phyloP scores from a whole-genome alignment of 202 grass and related monocot genomes.

The Musa balbisiana region DNA sequence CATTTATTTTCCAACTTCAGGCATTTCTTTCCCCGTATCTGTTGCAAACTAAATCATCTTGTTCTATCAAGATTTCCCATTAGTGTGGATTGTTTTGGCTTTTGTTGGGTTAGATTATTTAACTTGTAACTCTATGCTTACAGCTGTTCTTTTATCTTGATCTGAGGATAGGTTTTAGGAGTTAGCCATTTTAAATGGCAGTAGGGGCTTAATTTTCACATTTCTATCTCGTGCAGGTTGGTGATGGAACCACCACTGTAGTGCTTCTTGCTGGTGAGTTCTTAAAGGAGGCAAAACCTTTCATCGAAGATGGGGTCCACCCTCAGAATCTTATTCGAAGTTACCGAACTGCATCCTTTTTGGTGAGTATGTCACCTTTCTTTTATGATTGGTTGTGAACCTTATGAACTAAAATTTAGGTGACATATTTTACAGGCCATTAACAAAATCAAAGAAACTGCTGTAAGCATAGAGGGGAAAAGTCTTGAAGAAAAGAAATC shows the following conservation, averaged over 20 bases:
- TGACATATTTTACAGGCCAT: conserved; percentile 45
- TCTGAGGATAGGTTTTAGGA: too few species aligned
- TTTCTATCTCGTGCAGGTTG: conserved; percentile 48
- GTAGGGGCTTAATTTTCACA: background rate
- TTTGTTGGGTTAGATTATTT: too few species aligned
- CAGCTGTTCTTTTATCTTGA: too few species aligned
- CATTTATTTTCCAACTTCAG: too few species aligned
- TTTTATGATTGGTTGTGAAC: background rate
- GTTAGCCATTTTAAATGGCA: too few species aligned
- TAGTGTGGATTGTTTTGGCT: too few species aligned
- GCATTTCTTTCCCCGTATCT: too few species aligned
- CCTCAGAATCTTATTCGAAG: conserved; percentile 79
- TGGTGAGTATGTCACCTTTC: conserved; percentile 34
- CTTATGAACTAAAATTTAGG: background rate
- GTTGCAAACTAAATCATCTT: too few species aligned
- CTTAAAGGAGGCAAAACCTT: conserved; percentile 91
- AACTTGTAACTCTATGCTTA: too few species aligned
- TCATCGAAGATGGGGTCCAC: conserved; percentile 95
- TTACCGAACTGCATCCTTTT: conserved; percentile 52
- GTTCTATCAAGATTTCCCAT: too few species aligned
- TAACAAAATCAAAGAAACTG: conserved; percentile 69
- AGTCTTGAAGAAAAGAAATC: conserved; percentile 81
- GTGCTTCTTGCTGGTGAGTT: conserved; percentile 94
- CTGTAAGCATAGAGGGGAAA: conserved; percentile 93
- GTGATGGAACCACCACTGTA: conserved; percentile 93